These are phyloP conservation scores for Beta vulgaris DNA, from an alignment of 148 eudicot species.

Conservation along the genomic window DNA sequence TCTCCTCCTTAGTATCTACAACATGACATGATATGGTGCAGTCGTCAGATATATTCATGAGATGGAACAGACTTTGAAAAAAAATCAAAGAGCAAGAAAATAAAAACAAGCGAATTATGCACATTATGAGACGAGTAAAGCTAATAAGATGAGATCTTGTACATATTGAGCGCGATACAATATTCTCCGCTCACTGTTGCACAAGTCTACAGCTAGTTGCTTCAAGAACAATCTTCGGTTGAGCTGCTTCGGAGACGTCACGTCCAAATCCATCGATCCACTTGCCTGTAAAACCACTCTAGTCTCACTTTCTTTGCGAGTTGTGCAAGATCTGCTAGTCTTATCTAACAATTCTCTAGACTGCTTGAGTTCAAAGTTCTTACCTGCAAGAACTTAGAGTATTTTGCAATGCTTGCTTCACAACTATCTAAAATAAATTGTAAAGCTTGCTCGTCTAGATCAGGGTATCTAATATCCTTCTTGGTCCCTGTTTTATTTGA, in stretches of 20 bases:
- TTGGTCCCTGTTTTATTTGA: constrained; percentile 56
- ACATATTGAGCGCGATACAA: constrained; percentile 88
- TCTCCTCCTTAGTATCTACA: constrained; percentile 82
- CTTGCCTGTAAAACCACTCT: constrained; percentile 50
- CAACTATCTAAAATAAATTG: constrained; percentile 74
- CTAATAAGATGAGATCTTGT: constrained; percentile 24
- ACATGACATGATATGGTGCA: constrained; percentile 9
- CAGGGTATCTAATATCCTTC: constrained; percentile 69
- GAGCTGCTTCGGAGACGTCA: constrained; percentile 91
- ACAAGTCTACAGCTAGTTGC: constrained; percentile 90
- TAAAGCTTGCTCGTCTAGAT: constrained; percentile 79
- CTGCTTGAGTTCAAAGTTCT: neutral
- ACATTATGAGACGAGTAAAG: neutral
- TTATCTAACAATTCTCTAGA: neutral
- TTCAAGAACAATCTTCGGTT: constrained; percentile 82
- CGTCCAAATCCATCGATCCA: constrained; percentile 96
- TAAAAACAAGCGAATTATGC: neutral
- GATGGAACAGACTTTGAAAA: neutral
- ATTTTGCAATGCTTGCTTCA: constrained; percentile 83
- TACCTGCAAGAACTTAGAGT: constrained; percentile 88
- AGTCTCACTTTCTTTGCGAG: neutral
- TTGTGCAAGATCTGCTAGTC: neutral
- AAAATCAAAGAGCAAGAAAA: neutral
- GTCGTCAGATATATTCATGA: constrained; percentile 8
- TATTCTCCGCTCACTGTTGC: constrained; percentile 87